Percentiles rank a stretch among this genome's conserved stretches.
These are phyloP conservation scores for Alternaria ethzedia DNA, from an alignment of 2,329 filamentous ascomycete species.

Conservation along the genomic window DNA sequence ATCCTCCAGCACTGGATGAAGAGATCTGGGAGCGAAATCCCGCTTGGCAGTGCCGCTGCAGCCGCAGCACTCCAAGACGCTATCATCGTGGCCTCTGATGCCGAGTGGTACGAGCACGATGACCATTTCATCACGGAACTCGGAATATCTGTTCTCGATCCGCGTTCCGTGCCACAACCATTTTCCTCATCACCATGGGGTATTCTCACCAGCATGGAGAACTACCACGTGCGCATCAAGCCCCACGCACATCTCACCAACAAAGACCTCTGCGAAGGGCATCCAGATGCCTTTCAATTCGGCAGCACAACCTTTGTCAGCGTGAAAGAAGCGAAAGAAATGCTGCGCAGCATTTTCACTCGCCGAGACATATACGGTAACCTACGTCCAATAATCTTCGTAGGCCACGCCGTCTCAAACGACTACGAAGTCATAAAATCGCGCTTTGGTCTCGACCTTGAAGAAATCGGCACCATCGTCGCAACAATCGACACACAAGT, in stretches of 20 bases:
- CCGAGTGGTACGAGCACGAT: slow-evolving; percentile 26
- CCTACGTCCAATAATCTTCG: slow-evolving; percentile 22
- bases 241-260: slow-evolving; percentile 24
- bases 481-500: slow-evolving; percentile 27
- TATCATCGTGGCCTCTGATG: slow-evolving; percentile 20
- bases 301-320: slow-evolving; percentile 21
- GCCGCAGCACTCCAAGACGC: slow-evolving; percentile 6
- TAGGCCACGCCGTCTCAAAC: slow-evolving; percentile 27
- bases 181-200: background rate
- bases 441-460: slow-evolving; percentile 21
- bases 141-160: slow-evolving; percentile 17
- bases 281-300: slow-evolving; percentile 23
- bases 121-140: slow-evolving; percentile 21
- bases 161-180: background rate
- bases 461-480: slow-evolving; percentile 13
- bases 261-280: slow-evolving; percentile 8
- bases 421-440: slow-evolving; percentile 22
- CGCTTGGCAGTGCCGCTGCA: background rate
- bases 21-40: background rate
- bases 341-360: slow-evolving; percentile 11
- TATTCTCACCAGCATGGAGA: background rate
- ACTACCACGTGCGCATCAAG: slow-evolving; percentile 22
- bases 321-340: background rate
- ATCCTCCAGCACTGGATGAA: slow-evolving; percentile 6
- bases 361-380: background rate